Conservation (phyloP, 2,329 filamentous ascomycete species). For the Ophiostoma fasciatum region DNA sequence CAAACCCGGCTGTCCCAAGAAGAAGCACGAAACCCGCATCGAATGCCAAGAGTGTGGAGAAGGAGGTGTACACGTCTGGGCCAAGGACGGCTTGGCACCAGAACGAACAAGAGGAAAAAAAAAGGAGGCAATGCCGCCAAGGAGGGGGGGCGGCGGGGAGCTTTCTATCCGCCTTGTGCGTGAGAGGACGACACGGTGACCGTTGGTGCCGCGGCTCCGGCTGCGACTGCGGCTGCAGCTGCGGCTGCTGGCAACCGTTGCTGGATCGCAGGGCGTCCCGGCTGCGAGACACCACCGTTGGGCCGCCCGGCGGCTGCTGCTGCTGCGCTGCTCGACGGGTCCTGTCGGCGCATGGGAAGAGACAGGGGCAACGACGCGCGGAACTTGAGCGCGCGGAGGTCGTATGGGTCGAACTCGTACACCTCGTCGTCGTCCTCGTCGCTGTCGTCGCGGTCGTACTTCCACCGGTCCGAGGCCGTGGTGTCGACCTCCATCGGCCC, state of each 20-base stretch:
- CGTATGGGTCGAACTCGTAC: constrained; percentile 62
- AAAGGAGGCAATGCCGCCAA: not conserved
- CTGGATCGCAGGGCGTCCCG: constrained; percentile 11
- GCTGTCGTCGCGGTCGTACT: constrained; percentile 74
- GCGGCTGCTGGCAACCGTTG: constrained; percentile 9
- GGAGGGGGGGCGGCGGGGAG: not conserved
- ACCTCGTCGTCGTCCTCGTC: constrained; percentile 61
- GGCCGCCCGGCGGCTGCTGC: not conserved
- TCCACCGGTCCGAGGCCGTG: constrained; percentile 54
- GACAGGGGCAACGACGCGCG: constrained; percentile 42
- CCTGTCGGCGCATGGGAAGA: constrained; percentile 6
- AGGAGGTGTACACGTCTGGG: constrained; percentile 6
- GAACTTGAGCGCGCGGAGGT: constrained; percentile 43
- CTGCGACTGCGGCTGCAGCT: constrained; percentile 10
- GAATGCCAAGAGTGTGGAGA: constrained; percentile 4
- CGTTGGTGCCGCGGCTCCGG: too few relatives aligned
- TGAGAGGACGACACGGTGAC: not conserved
- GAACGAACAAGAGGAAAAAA: constrained; percentile 1
- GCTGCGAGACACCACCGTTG: constrained; percentile 5
- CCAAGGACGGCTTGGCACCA: not conserved
- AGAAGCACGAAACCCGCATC: not conserved
- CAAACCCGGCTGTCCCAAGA: not conserved
- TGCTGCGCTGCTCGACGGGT: not conserved
- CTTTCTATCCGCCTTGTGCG: too few relatives aligned
- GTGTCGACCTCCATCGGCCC: constrained; percentile 16